Percentiles rank a stretch among this genome's conserved stretches.
These are phyloP conservation scores for Tieghemostelium lacteum DNA, from an alignment of 78 protist genomes.

Conservation along the genomic window DNA sequence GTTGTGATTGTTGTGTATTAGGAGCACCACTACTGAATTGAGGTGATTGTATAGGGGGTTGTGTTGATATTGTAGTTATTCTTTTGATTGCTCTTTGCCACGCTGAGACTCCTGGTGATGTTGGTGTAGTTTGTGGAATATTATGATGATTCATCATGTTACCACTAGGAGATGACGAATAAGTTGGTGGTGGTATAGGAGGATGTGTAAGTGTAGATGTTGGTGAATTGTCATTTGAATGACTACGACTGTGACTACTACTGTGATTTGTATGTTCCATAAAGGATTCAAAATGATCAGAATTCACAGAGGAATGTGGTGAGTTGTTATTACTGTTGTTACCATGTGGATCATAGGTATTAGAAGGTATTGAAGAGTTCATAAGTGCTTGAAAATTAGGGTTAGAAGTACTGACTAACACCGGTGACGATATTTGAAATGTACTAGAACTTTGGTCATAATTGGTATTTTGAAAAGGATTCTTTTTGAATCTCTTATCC, in stretches of 20 bases:
- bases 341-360: no score
- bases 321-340: neutral
- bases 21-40: neutral
- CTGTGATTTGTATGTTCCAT: neutral
- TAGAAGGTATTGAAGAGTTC: neutral
- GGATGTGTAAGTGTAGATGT: neutral
- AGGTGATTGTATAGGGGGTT: no score
- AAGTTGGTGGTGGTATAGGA: no score
- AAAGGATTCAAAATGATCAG: neutral
- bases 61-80: no score
- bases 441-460: conserved; percentile 28
- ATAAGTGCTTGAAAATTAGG: neutral
- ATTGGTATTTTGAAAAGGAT: conserved; percentile 9
- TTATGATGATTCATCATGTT: neutral
- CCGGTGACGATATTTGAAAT: conserved; percentile 18
- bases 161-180: neutral
- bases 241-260: neutral
- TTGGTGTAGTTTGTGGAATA: neutral
- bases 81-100: no score
- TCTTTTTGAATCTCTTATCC: conserved; percentile 26
- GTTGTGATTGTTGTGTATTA: neutral
- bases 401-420: conserved; percentile 13
- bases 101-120: neutral
- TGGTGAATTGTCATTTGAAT: neutral
- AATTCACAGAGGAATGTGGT: neutral